Evolutionary conservation across 176 grass and related monocot genomes (phyloP), one percentile per base, ranked within the genome.

Genomic region (Themeda triandra): DNA sequence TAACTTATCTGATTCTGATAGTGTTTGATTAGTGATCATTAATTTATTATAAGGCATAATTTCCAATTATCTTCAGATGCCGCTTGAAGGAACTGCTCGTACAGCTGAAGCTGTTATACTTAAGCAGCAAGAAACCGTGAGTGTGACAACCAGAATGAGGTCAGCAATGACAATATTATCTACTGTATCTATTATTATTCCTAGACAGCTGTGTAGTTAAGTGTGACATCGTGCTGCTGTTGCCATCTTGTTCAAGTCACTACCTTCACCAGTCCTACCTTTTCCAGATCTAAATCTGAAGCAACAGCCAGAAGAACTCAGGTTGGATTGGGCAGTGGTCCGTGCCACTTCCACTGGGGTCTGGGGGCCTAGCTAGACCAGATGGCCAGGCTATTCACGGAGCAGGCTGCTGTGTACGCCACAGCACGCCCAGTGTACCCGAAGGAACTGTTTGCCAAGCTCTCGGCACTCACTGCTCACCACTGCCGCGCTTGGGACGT

Each of bases 401-500:
- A 79, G 54, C 84, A 84, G 23, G 87, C 87, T 24, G 74, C 66
- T 3, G 19, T 80, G 25, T 88, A 80, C 37, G 69, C 82, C 2
- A 17, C 15, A 19, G 77, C 63, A 1, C 36, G 77, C 77, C 82
- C 77, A 3, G 49, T 12, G 29, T 85, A 89, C 69, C 82, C 82
- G 10, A 89, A 80, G 63, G 77, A 76, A 13, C 78, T 84, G 53
- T 89, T 82, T 53, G 3, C 31, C 46, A 87, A 87, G 74, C 80
- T 90, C 36, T 66, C 42, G 0, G 63, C 66, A 2, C 72, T 93
- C 36, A 90, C 91, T 31, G 5, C 88, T 2, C 67, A 88, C 27
- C 85, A 76, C 82, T 29, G 58, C n/a, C 42, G 75, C 10, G 85
- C 85, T 33, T 93, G 88, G 91, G 91, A 93, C 17, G 85, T 80